These are phyloP conservation scores for Brassica rapa DNA, from an alignment of 345 rosid genomes.

Conservation along the genomic window DNA sequence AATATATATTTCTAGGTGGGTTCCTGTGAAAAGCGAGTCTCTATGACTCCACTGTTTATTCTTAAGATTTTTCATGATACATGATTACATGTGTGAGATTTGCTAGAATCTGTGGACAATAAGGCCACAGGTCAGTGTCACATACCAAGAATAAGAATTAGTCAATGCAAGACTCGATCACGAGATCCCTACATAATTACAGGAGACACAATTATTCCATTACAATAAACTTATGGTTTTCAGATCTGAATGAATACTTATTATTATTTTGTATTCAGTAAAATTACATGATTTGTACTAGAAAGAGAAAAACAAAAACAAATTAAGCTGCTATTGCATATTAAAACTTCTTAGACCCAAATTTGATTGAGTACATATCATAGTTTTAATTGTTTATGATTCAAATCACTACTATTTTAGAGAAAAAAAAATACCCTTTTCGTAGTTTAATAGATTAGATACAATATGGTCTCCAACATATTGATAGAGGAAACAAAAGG, in stretches of 20 bases:
- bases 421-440: neutral
- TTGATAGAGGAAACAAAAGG: neutral
- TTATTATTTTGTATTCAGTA: neutral
- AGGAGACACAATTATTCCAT: neutral
- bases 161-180: constrained; percentile 27
- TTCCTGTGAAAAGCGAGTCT: constrained; percentile 7
- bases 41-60: neutral
- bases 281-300: neutral
- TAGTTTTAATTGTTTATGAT: neutral
- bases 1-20: constrained; percentile 12
- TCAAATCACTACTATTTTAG: neutral
- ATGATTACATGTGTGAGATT: constrained; percentile 9
- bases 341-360: neutral
- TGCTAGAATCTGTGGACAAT: constrained; percentile 13
- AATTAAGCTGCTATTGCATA: neutral
- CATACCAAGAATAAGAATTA: constrained; percentile 13
- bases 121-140: constrained; percentile 18
- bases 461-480: constrained; percentile 4
- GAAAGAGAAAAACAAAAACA: neutral
- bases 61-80: constrained; percentile 1
- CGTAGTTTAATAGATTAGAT: neutral
- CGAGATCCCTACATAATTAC: constrained; percentile 29
- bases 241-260: constrained; percentile 10
- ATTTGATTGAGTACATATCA: neutral
- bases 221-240: constrained; percentile 3